A percentile compares a stretch with the other conserved stretches of the same genome.
Evolutionary conservation across 2,329 filamentous ascomycete species (phyloP).

Genomic region (Diplocarpon mali): DNA sequence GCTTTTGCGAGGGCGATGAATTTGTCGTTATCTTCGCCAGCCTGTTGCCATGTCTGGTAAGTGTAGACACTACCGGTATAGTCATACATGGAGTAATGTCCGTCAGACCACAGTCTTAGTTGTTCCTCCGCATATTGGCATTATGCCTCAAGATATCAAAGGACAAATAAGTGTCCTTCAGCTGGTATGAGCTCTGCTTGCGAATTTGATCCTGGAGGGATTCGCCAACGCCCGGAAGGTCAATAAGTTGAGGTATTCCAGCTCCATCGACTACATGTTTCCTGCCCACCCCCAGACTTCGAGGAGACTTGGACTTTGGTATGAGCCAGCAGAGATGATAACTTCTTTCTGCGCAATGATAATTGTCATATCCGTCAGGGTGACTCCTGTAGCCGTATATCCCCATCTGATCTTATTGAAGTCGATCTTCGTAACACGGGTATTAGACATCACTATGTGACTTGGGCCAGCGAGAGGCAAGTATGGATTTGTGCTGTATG

Average conservation of each 20-base stretch:
- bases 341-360: slow-evolving; percentile 30
- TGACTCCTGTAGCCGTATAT: slow-evolving; percentile 14
- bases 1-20: slow-evolving; percentile 28
- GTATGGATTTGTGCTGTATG: slow-evolving; percentile 39
- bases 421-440: slow-evolving; percentile 72
- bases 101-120: slow-evolving; percentile 22
- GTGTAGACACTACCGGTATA: slow-evolving; percentile 28
- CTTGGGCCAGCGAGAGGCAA: slow-evolving; percentile 36
- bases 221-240: slow-evolving; percentile 39
- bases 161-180: slow-evolving; percentile 13
- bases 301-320: slow-evolving; percentile 41
- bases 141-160: slow-evolving; percentile 17
- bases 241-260: slow-evolving; percentile 33
- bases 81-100: slow-evolving; percentile 14
- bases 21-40: slow-evolving; percentile 24
- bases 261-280: slow-evolving; percentile 33
- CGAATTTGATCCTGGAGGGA: slow-evolving; percentile 36
- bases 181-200: slow-evolving; percentile 17
- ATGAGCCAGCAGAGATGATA: slow-evolving; percentile 39
- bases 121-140: slow-evolving; percentile 26
- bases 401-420: slow-evolving; percentile 2
- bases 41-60: slow-evolving; percentile 33
- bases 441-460: slow-evolving; percentile 70
- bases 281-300: slow-evolving; percentile 40
- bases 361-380: slow-evolving; percentile 4